Conservation (phyloP, 2,329 filamentous ascomycete species). For the Talaromyces sp. region DNA sequence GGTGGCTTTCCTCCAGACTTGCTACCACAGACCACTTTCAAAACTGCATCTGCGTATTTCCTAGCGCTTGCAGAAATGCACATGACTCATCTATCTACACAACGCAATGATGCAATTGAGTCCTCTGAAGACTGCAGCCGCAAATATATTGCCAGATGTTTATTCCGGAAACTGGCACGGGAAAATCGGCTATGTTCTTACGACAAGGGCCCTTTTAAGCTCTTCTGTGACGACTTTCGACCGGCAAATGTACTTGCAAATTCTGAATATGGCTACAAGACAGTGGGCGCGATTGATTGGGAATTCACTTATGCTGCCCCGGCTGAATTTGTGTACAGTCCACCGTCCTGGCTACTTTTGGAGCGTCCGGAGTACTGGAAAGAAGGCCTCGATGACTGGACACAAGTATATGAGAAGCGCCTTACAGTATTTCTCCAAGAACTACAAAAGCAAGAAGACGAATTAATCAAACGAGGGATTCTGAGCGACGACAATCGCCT, state of each 20-base stretch:
- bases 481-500: slow-evolving; percentile 10
- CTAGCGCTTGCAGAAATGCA: slow-evolving; percentile 36
- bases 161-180: slow-evolving; percentile 17
- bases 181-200: slow-evolving; percentile 13
- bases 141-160: slow-evolving; percentile 16
- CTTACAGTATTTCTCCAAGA: slow-evolving; percentile 13
- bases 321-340: background rate
- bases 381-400: slow-evolving; percentile 12
- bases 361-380: slow-evolving; percentile 1
- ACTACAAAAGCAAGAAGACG: slow-evolving; percentile 6
- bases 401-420: slow-evolving; percentile 9
- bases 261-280: slow-evolving; percentile 10
- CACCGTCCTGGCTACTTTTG: background rate
- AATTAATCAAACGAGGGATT: slow-evolving; percentile 1
- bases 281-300: too few species aligned
- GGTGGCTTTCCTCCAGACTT: slow-evolving; percentile 17
- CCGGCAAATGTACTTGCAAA: slow-evolving; percentile 22
- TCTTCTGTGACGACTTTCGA: slow-evolving; percentile 23
- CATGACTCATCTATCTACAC: slow-evolving; percentile 32
- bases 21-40: slow-evolving; percentile 17
- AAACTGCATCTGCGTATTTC: slow-evolving; percentile 34
- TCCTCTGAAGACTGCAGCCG: slow-evolving; percentile 17
- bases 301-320: too few species aligned
- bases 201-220: slow-evolving; percentile 19
- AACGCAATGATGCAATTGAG: slow-evolving; percentile 34